Percentiles rank a stretch among this genome's conserved stretches.
Evolutionary conservation across 371 early-diverging fungal species (phyloP).

Genomic region (Synchytrium microbalum): DNA sequence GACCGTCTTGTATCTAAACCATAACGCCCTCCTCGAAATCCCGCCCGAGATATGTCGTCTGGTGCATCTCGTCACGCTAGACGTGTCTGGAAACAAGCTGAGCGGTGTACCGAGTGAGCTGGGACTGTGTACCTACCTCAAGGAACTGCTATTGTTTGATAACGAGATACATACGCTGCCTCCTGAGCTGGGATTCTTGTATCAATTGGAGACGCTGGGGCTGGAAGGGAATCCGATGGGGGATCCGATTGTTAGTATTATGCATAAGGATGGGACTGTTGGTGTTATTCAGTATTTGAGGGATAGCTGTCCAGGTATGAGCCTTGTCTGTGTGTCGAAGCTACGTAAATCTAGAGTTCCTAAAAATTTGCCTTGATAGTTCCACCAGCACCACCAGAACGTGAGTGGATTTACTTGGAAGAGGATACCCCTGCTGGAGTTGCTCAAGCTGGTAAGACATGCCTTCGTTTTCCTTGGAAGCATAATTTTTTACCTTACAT

Average conservation of each 20-base stretch:
- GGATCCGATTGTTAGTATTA: constrained; percentile 69
- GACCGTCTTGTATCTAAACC: constrained; percentile 86
- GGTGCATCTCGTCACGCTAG: constrained; percentile 56
- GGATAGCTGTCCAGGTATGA: constrained; percentile 78
- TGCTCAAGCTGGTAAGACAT: constrained; percentile 7
- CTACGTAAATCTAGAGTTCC: no score
- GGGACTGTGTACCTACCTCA: constrained; percentile 73
- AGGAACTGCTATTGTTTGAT: constrained; percentile 87
- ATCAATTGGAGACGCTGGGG: constrained; percentile 85
- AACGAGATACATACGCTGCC: constrained; percentile 87
- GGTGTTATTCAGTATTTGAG: constrained; percentile 85
- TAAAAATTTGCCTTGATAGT: no score
- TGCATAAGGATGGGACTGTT: constrained; percentile 81
- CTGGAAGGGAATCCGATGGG: constrained; percentile 94
- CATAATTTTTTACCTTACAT: no score
- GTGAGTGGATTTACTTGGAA: constrained; percentile 84
- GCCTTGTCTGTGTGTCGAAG: not conserved
- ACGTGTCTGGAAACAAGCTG: constrained; percentile 88
- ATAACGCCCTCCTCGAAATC: constrained; percentile 78
- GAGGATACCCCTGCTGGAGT: constrained; percentile 17
- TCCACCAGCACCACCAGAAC: constrained; percentile 69
- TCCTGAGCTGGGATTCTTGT: constrained; percentile 86
- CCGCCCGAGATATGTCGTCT: constrained; percentile 66
- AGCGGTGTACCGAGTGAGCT: constrained; percentile 82
- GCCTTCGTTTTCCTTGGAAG: constrained; percentile 7